Conservation (phyloP, 176 grass and related monocot genomes). For the Otatea glauca region DNA sequence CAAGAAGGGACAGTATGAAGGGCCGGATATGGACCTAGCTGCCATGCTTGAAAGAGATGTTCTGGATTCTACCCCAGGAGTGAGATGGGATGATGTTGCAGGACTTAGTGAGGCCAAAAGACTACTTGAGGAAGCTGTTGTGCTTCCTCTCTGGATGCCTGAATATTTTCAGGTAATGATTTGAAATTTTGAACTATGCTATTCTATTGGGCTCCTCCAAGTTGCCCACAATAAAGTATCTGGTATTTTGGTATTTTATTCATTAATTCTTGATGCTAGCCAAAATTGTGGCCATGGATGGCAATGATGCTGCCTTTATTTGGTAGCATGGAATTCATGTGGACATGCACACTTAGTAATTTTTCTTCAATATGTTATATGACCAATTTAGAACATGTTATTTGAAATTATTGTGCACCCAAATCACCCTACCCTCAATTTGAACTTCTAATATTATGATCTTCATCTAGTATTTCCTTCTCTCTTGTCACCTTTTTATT, state of each 20-base stretch:
- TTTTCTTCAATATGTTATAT: constrained; percentile 23
- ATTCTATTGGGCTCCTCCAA: not conserved
- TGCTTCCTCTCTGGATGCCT: constrained; percentile 94
- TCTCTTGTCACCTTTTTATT: constrained; percentile 23
- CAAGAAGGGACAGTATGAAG: constrained; percentile 90
- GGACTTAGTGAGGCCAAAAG: constrained; percentile 92
- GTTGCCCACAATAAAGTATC: not conserved
- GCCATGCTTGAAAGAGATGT: constrained; percentile 99
- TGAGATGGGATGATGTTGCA: constrained; percentile 98
- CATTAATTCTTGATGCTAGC: constrained; percentile 20
- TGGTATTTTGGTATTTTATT: constrained; percentile 15
- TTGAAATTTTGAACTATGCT: constrained; percentile 24
- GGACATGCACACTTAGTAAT: not conserved
- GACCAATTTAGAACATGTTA: not conserved
- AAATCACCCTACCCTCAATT: not conserved
- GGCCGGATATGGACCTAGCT: constrained; percentile 89
- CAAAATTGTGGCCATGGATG: constrained; percentile 13
- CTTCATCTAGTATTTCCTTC: constrained; percentile 6
- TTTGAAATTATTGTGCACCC: constrained; percentile 4
- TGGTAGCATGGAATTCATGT: constrained; percentile 25
- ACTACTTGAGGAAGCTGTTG: constrained; percentile 93
- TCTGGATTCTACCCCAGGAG: constrained; percentile 90
- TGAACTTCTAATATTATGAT: constrained; percentile 24
- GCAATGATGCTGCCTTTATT: constrained; percentile 30
- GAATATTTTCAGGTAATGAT: constrained; percentile 92